Percentiles rank a stretch among this genome's conserved stretches.
These are phyloP conservation scores for Cytospora piceae DNA, from an alignment of 2,329 filamentous ascomycete species.

Conservation along the genomic window DNA sequence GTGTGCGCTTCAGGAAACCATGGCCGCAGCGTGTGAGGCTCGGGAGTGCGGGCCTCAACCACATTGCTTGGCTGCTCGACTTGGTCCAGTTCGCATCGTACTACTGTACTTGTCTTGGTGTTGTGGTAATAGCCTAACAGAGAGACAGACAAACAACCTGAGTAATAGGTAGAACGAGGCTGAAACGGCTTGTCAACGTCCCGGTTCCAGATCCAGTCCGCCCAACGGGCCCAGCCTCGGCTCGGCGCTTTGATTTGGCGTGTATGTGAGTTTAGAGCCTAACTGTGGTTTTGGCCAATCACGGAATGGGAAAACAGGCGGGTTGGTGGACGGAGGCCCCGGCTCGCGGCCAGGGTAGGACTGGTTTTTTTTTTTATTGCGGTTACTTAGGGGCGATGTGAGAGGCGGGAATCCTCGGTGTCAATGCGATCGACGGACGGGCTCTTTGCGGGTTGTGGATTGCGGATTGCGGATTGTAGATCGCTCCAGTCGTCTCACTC, in stretches of 20 bases:
- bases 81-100: conserved; percentile 10
- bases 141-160: background rate
- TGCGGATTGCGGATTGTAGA: background rate
- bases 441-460: background rate
- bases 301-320: too few species aligned
- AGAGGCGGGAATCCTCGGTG: background rate
- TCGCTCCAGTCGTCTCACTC: background rate
- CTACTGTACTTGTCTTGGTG: background rate
- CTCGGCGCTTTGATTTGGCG: too few species aligned
- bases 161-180: background rate
- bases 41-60: conserved; percentile 9
- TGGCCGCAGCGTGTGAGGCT: conserved; percentile 8
- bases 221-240: too few species aligned
- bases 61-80: conserved; percentile 12
- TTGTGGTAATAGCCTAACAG: background rate
- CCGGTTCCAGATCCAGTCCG: too few species aligned
- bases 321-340: background rate
- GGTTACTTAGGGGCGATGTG: background rate
- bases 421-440: conserved; percentile 11
- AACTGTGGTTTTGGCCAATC: too few species aligned
- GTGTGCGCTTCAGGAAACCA: background rate
- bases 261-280: too few species aligned
- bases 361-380: background rate
- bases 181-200: background rate
- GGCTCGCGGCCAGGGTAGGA: background rate